Evolutionary conservation across 257 asterid species (phyloP).

Genomic region (Nicotiana tabacum): DNA sequence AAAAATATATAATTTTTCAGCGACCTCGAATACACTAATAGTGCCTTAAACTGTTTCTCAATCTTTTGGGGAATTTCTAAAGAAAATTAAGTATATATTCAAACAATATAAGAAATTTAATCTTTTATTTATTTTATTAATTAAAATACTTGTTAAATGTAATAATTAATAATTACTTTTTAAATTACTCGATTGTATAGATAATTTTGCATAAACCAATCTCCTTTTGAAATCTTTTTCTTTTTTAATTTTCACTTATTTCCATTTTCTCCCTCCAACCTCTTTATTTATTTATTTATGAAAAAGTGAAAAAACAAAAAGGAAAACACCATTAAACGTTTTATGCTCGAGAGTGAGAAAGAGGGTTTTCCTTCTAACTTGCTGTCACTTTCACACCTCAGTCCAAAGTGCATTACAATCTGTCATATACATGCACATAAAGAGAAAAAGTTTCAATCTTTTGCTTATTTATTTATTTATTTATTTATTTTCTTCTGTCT

Average conservation of each 20-base stretch:
- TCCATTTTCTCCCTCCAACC: not conserved
- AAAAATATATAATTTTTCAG: no score
- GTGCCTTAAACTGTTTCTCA: no score
- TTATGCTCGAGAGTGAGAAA: not conserved
- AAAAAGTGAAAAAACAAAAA: not conserved
- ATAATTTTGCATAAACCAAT: no score
- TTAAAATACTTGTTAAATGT: no score
- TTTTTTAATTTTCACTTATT: no score
- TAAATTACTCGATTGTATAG: not conserved
- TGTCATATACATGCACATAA: slow-evolving; percentile 8
- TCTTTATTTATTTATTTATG: not conserved
- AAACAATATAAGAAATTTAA: no score
- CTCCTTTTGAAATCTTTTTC: no score
- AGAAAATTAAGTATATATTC: no score
- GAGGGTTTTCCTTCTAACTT: not conserved
- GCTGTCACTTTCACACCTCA: not conserved
- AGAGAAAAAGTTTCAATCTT: not conserved
- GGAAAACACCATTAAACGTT: not conserved
- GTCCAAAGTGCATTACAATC: slow-evolving; percentile 9
- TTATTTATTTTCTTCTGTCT: not conserved
- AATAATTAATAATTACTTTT: no score
- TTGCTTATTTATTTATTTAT: not conserved
- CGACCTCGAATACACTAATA: no score
- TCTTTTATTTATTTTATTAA: no score
- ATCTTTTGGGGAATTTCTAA: no score